Evolutionary conservation across 495 filamentous ascomycete species (phyloP), one percentile per base, ranked within the genome.

Genomic region (Trichoderma reesei): DNA sequence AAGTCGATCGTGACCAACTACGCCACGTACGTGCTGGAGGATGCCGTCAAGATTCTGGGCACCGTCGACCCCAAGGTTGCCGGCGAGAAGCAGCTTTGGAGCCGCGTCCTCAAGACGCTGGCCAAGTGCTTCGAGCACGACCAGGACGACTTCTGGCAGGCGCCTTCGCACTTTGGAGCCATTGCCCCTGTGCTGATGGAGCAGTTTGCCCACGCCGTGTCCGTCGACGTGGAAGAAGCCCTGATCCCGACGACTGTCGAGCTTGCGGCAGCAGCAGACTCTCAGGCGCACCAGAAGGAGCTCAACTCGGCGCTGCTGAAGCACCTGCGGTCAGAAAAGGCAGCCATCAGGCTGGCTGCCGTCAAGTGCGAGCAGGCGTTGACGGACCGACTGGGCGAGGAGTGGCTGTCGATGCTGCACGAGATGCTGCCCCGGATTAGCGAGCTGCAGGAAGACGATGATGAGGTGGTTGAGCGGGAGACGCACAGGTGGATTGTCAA

Each of bases 371-470:
- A 97, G 78, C 87, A 87, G 66, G 84, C 80, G 2, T 79, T 98
- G 60, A 92, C 91, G 26, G 82, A 85, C 62, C 79, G 83, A 63
- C 74, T 97, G 31, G 92, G 91, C 31, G 91, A 97, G 68, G 94
- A 98, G 67, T 98, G 95, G 95, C 74, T 98, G 65, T 82, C 84
- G 2, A 79, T 92, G 73, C 74, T 98, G 72, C 90, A 92, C 0
- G 93, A 98, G 81, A 96, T 96, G 86, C 77, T 98, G 68, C 94
- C 94, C 39, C 89, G 90, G 63, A 94, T 98, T 61, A 92, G 88
- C 66, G 94, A 98, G 75, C 70, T 95, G 66, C 88, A 94, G 79
- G 95, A 98, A 73, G 94, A 98, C 73, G 94, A 96, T 67, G 91
- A 97, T 67, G 93, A 97, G 75, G 78, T 74, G 33, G 92, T 98